Base-by-base conservation (phyloP, 441 rosid genomes). In the Populus hybrid region DNA sequence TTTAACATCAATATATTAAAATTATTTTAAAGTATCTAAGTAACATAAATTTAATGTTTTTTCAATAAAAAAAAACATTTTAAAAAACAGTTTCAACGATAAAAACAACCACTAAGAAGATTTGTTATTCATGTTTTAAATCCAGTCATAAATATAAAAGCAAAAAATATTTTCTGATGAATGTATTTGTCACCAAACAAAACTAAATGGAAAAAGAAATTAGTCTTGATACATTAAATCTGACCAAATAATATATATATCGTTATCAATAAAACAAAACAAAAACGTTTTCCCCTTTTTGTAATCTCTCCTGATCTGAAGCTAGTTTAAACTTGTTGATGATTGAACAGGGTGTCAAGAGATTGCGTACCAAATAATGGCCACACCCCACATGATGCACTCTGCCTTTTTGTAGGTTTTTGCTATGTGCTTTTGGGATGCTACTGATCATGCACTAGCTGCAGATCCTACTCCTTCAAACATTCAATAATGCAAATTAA, bases 71-170 rank as follows among this genome's bases (percentile, higher is more conserved):
- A 5, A 0, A 34, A 34, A 34, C 1, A 34, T 6, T 34, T 0
- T 5, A 0, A 34, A 34, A 34, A 34, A 0, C 0, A 34, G 1
- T 34, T 34, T 34, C 1, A 0, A 0, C 35, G 0, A 34, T 0
- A 0, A 34, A 34, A 34, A 6, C 7, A 34, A 34, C 1, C 7
- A 34, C 35, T 1, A 32, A 32, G 6, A 1, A 32, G 6, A 32
- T 32, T 32, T 32, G 1, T 0, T 32, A 32, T 32, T 32, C 34
- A 5, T 0, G 35, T 34, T 34, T 34, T 6, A 6, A 6, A 34
- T 34, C 36, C 36, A 34, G 1, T 34, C 35, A 32, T 32, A 0
- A 32, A 32, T 34, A 34, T 6, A 1, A 34, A 32, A 34, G 36
- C 1, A 34, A 34, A 34, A 34, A 6, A 34, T 34, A 34, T 34